phyloP scores from a whole-genome alignment of 2,329 filamentous ascomycete genomes.

The Hypoxylon sp. region DNA sequence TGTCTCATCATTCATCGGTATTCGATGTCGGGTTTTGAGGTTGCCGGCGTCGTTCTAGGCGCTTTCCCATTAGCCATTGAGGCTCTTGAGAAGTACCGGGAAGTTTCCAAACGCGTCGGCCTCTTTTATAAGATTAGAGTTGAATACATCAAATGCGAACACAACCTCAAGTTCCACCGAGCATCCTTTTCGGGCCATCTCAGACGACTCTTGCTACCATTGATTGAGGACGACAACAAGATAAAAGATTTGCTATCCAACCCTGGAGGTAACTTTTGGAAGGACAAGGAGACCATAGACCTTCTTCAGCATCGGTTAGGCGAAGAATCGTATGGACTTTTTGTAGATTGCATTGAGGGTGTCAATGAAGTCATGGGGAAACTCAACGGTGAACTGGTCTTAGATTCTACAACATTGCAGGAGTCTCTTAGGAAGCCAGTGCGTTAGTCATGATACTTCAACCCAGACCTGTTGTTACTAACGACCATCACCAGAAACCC shows the following conservation, averaged over 20 bases:
- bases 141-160: constrained; percentile 35
- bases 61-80: constrained; percentile 45
- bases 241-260: constrained; percentile 40
- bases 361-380: constrained; percentile 36
- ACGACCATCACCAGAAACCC: not conserved
- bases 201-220: constrained; percentile 45
- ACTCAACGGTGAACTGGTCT: constrained; percentile 43
- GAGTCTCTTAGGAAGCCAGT: constrained; percentile 29
- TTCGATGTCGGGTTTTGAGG: constrained; percentile 47
- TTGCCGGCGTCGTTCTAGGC: constrained; percentile 46
- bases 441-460: constrained; percentile 13
- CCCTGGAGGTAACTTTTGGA: constrained; percentile 44
- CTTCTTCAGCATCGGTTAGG: constrained; percentile 39
- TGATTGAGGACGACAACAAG: constrained; percentile 40
- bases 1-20: not conserved
- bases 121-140: constrained; percentile 43
- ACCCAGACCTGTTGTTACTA: not conserved
- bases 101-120: constrained; percentile 34
- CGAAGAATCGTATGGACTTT: constrained; percentile 40
- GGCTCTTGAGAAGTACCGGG: constrained; percentile 43
- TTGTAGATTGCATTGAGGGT: constrained; percentile 33
- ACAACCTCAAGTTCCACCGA: constrained; percentile 39
- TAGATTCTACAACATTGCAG: constrained; percentile 37
- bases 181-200: constrained; percentile 40
- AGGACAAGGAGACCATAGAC: constrained; percentile 27